Percentiles rank a stretch among this genome's conserved stretches.
Conservation (phyloP, 768 basidiomycete species). For the Mycena amicta region DNA sequence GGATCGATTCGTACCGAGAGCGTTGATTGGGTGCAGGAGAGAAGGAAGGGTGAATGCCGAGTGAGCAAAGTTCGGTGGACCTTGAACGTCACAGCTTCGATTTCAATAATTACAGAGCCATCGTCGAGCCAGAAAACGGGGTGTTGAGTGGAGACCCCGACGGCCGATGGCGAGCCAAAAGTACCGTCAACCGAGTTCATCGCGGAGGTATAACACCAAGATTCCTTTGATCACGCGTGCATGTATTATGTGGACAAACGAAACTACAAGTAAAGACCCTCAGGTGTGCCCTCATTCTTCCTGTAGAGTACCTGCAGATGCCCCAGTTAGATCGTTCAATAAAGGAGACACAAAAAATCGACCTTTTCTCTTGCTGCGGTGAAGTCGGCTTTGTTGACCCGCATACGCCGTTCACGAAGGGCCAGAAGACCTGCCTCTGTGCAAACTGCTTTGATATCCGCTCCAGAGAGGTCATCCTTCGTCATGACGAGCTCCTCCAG, state of each 20-base stretch:
- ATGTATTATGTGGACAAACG: conserved; percentile 14
- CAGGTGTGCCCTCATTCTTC: conserved; percentile 97
- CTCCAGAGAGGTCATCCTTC: conserved; percentile 95
- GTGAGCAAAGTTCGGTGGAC: conserved; percentile 56
- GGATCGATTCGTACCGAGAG: conserved; percentile 33
- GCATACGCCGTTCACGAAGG: conserved; percentile 91
- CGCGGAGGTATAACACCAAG: neutral
- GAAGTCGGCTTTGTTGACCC: conserved; percentile 90
- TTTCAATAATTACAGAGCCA: conserved; percentile 56
- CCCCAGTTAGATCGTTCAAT: conserved; percentile 11
- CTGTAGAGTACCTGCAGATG: conserved; percentile 78
- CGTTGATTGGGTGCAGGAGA: neutral
- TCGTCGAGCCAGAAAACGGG: conserved; percentile 68
- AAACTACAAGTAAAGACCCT: conserved; percentile 78
- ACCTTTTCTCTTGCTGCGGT: conserved; percentile 93
- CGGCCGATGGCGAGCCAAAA: neutral
- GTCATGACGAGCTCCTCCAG: conserved; percentile 94
- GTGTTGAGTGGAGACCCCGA: conserved; percentile 42
- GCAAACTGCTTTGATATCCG: conserved; percentile 98
- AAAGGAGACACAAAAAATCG: neutral
- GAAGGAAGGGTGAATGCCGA: conserved; percentile 47
- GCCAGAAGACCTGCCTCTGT: conserved; percentile 98
- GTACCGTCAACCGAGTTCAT: neutral
- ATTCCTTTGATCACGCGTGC: conserved; percentile 4
- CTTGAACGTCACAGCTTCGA: conserved; percentile 51